Percentiles rank a stretch among this genome's conserved stretches.
Evolutionary conservation across 1,139 yeast species (phyloP).

Genomic region (Taphrina flavorubra): DNA sequence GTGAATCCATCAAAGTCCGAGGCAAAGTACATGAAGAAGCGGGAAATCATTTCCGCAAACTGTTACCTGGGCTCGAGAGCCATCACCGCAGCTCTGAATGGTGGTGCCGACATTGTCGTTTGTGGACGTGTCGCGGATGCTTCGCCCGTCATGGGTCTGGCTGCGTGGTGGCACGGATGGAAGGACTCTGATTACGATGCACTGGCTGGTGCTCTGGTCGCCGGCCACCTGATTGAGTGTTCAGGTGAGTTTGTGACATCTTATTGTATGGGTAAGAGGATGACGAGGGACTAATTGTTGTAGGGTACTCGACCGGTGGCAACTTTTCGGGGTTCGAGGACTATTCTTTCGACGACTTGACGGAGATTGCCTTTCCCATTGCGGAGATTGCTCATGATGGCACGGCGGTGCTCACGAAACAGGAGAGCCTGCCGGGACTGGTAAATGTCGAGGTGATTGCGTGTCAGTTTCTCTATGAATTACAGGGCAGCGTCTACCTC

Average conservation of each 20-base stretch:
- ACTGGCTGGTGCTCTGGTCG: conserved; percentile 47
- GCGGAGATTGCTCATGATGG: conserved; percentile 47
- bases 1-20: conserved; percentile 41
- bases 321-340: conserved; percentile 47
- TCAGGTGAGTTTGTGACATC: conserved; percentile 28
- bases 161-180: conserved; percentile 49
- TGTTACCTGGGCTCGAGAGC: conserved; percentile 48
- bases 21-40: conserved; percentile 39
- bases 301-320: conserved; percentile 47
- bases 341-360: conserved; percentile 42
- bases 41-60: conserved; percentile 44
- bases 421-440: conserved; percentile 46
- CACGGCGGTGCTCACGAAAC: conserved; percentile 47
- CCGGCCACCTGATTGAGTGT: conserved; percentile 49
- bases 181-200: conserved; percentile 45
- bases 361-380: conserved; percentile 47
- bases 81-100: conserved; percentile 46
- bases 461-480: conserved; percentile 47
- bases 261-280: background rate
- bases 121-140: conserved; percentile 49
- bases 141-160: conserved; percentile 48
- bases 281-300: background rate
- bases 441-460: conserved; percentile 46
- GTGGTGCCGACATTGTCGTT: conserved; percentile 48
- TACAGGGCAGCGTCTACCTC: conserved; percentile 47